These are phyloP conservation scores for Serendipita sp. DNA, from an alignment of 1,284 basidiomycete species.

Conservation along the genomic window DNA sequence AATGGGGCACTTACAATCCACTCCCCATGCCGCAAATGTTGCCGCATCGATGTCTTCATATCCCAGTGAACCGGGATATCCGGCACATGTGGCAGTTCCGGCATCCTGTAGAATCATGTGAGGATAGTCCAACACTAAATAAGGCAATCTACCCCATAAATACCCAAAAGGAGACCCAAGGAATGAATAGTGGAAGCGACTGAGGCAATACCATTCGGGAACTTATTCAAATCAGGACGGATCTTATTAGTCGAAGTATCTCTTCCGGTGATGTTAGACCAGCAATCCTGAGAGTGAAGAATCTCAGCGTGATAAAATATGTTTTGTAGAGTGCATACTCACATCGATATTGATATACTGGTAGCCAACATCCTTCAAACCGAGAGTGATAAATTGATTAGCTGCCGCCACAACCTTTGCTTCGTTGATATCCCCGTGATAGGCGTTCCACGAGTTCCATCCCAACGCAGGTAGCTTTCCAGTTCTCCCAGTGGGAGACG, in stretches of 20 bases:
- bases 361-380: conserved; percentile 36
- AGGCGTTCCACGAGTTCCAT: conserved; percentile 44
- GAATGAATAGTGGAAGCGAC: conserved; percentile 32
- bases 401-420: conserved; percentile 34
- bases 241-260: conserved; percentile 29
- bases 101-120: conserved; percentile 28
- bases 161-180: conserved; percentile 38
- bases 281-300: conserved; percentile 31
- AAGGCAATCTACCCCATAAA: conserved; percentile 22
- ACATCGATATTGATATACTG: conserved; percentile 32
- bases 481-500: conserved; percentile 20
- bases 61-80: conserved; percentile 37
- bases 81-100: conserved; percentile 37
- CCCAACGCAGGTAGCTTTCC: conserved; percentile 27
- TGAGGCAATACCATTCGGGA: conserved; percentile 36
- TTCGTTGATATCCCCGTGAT: conserved; percentile 31
- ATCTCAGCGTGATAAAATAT: too few species aligned
- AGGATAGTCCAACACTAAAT: neutral
- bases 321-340: too few species aligned
- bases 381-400: conserved; percentile 32
- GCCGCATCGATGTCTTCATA: conserved; percentile 34
- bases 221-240: conserved; percentile 36
- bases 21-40: conserved; percentile 38
- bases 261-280: conserved; percentile 28
- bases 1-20: conserved; percentile 28